Conservation (phyloP, 768 basidiomycete genomes). For the Boletellus emodensis region DNA sequence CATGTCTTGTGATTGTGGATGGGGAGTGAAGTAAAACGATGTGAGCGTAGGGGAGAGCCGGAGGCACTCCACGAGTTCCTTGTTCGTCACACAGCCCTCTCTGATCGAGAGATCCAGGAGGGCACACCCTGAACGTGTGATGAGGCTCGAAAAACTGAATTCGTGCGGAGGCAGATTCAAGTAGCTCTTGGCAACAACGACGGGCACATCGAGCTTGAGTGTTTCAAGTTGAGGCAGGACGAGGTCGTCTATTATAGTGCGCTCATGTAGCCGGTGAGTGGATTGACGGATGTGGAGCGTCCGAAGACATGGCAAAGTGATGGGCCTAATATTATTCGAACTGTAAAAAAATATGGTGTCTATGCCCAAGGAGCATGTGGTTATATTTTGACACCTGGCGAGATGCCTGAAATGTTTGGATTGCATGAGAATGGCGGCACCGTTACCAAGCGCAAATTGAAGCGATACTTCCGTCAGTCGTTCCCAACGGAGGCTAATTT, state of each 20-base stretch:
- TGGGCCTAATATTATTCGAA: background rate
- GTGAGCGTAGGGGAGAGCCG: slow-evolving; percentile 7
- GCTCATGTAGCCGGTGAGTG: background rate
- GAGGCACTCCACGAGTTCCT: slow-evolving; percentile 20
- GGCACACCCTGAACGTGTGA: slow-evolving; percentile 13
- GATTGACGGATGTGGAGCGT: slow-evolving; percentile 18
- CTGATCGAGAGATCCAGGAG: slow-evolving; percentile 14
- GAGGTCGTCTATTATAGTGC: slow-evolving; percentile 4
- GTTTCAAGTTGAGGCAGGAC: slow-evolving; percentile 16
- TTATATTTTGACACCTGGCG: slow-evolving; percentile 14
- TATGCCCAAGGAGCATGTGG: slow-evolving; percentile 16
- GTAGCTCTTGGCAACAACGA: background rate
- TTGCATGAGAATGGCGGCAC: background rate
- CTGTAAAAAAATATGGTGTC: background rate
- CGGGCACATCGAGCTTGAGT: slow-evolving; percentile 14
- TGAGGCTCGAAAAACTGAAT: background rate
- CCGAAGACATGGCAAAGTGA: slow-evolving; percentile 9
- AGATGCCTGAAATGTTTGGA: slow-evolving; percentile 7
- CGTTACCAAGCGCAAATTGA: background rate
- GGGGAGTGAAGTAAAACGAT: slow-evolving; percentile 12
- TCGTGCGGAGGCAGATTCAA: slow-evolving; percentile 12
- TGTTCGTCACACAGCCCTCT: slow-evolving; percentile 10
- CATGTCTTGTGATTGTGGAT: slow-evolving; percentile 11
- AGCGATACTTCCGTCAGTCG: slow-evolving; percentile 13
- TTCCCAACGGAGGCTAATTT: slow-evolving; percentile 10